Evolutionary conservation across 257 asterid genomes (phyloP), one percentile per base, ranked within the genome.

Genomic region (Capsicum rhomboideum): DNA sequence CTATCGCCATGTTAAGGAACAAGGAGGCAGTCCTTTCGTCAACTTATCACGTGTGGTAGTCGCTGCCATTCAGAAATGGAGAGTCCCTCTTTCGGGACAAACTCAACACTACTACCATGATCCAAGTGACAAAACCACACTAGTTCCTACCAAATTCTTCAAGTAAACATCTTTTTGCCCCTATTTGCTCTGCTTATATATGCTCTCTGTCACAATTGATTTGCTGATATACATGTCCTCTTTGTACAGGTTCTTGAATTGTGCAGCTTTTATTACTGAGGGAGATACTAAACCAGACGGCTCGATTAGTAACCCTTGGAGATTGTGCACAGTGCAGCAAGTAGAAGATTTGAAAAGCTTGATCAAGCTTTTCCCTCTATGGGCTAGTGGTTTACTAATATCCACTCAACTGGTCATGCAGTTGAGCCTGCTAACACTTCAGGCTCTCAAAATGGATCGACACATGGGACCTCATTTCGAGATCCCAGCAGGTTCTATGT

Each of bases 361-460:
- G 13, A 86, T 92, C 40, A 93, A 86, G 79, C 88, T 94, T 53
- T 82, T 91, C 11, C 97, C 97, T 0, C 84, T 93, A 6, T 92
- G 97, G 97, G 89, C 95, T 0, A 91, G 92, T 18, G 95, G 98
- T 4, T 28, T 94, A 42, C 89, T 91, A 77, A 78, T 94, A 40
- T 86, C 92, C 88, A 91, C 85, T n/a, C 98, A 96, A 7, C 69
- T 93, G 8, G 97, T 90, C 81, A 85, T 94, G 81, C 97, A 91
- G 23, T 49, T 85, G 2, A 91, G 97, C 75, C 2, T 94, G 75
- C 31, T 92, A 14, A 63, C 89, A 5, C 80, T 94, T 86, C 95
- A 94, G 67, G 97, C 98, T 10, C 85, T 94, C 20, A 83, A 90
- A 86, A 94, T 90, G 96, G 91, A 94, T 71, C 94, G 96, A 4